phyloP scores from a whole-genome alignment of 2,329 filamentous ascomycete genomes.

The Cercospora beticola region DNA sequence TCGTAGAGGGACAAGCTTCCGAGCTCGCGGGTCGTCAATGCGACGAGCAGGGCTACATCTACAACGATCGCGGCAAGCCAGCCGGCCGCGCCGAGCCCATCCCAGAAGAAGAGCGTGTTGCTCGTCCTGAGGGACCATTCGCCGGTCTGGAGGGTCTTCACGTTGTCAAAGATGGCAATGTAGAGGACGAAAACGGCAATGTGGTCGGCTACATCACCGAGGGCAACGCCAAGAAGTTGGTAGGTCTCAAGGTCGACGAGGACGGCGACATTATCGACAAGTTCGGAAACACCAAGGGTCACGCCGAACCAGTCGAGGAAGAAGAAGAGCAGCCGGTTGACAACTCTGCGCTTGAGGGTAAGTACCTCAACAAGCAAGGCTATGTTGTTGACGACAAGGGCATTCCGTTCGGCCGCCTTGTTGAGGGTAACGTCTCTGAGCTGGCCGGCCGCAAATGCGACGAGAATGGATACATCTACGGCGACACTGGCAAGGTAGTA shows the following conservation, averaged over 20 bases:
- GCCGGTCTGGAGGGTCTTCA: conserved; percentile 64
- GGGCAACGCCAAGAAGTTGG: conserved; percentile 70
- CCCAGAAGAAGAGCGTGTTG: conserved; percentile 57
- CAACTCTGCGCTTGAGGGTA: conserved; percentile 55
- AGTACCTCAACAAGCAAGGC: conserved; percentile 60
- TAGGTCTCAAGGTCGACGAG: conserved; percentile 73
- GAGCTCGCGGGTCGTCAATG: conserved; percentile 58
- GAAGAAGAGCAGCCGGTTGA: conserved; percentile 43
- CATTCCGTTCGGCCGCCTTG: conserved; percentile 56
- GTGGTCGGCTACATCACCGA: conserved; percentile 70
- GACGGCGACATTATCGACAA: conserved; percentile 80
- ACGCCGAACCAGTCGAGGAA: conserved; percentile 56
- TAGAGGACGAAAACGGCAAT: conserved; percentile 76
- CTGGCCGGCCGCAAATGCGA: conserved; percentile 59
- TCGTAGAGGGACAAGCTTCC: conserved; percentile 57
- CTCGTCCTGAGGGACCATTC: conserved; percentile 64
- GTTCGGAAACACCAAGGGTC: conserved; percentile 64
- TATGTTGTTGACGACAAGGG: conserved; percentile 56
- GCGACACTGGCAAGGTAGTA: conserved; percentile 57
- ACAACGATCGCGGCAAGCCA: conserved; percentile 57
- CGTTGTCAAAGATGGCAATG: conserved; percentile 67
- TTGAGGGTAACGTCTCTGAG: conserved; percentile 58
- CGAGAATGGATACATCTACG: conserved; percentile 57
- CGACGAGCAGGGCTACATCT: conserved; percentile 56
- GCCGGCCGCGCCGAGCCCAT: conserved; percentile 59